These are phyloP conservation scores for Penicillium frequentans DNA, from an alignment of 2,329 filamentous ascomycete genomes.

Conservation along the genomic window DNA sequence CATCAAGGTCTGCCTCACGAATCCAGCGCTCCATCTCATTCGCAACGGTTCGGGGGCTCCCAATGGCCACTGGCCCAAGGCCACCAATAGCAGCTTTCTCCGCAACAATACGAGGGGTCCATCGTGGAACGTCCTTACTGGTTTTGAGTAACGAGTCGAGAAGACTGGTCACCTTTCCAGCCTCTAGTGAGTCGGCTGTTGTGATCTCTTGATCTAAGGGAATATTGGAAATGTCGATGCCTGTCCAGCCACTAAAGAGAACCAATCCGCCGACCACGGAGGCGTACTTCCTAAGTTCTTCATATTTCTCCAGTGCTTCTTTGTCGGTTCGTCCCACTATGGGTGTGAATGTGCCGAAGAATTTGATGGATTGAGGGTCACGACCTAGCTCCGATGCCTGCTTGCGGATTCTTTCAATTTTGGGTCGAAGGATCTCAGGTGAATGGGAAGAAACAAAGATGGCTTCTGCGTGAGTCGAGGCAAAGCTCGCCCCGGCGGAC, in stretches of 20 bases:
- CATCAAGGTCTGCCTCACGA: constrained; percentile 43
- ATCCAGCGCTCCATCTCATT: constrained; percentile 52
- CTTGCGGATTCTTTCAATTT: constrained; percentile 55
- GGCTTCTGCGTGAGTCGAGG: constrained; percentile 59
- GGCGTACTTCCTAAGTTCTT: constrained; percentile 54
- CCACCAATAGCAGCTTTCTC: constrained; percentile 52
- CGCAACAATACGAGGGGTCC: constrained; percentile 49
- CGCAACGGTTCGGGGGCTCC: constrained; percentile 47
- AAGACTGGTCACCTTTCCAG: constrained; percentile 52
- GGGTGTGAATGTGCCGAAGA: constrained; percentile 54
- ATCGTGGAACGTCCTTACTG: constrained; percentile 48
- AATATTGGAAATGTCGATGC: constrained; percentile 60
- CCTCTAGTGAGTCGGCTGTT: constrained; percentile 55
- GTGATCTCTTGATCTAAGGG: constrained; percentile 59
- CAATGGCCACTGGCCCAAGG: constrained; percentile 50
- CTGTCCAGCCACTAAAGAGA: constrained; percentile 58
- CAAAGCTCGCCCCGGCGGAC: constrained; percentile 57
- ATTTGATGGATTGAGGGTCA: constrained; percentile 58
- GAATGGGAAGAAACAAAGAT: constrained; percentile 61
- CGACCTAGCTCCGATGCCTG: constrained; percentile 54
- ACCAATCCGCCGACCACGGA: constrained; percentile 57
- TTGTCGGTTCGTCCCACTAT: constrained; percentile 53
- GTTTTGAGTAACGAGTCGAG: constrained; percentile 52
- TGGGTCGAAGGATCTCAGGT: constrained; percentile 49
- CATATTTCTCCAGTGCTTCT: constrained; percentile 55